Conservation (phyloP, 192 early-diverging fungal genomes). For the Obelidium mucronatum region DNA sequence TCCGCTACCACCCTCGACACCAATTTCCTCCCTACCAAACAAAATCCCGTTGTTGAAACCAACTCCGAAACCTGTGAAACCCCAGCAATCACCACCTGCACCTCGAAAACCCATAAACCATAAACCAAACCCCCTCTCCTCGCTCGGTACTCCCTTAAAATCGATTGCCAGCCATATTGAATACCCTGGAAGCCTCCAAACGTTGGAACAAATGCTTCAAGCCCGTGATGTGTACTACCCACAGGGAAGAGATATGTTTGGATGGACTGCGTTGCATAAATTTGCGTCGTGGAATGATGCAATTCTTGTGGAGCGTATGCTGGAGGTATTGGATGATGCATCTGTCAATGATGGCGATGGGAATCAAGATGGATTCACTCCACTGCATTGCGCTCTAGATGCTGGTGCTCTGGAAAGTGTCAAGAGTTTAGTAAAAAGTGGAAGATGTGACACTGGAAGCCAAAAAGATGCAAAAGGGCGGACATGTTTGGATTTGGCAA, state of each 20-base stretch:
- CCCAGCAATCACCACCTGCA: not conserved
- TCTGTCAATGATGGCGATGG: not conserved
- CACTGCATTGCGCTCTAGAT: slow-evolving; percentile 18
- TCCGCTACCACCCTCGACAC: not conserved
- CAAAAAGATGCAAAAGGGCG: not conserved
- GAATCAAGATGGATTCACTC: slow-evolving; percentile 10
- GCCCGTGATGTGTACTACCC: not conserved
- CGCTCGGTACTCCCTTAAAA: not conserved
- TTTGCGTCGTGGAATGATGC: slow-evolving; percentile 18
- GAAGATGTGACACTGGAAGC: not conserved
- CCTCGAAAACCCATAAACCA: not conserved
- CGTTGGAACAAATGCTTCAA: not conserved
- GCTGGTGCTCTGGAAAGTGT: not conserved
- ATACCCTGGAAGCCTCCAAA: not conserved
- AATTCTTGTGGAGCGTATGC: not conserved
- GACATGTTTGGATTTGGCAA: not conserved
- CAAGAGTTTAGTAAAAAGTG: not conserved
- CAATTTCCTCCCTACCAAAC: not conserved
- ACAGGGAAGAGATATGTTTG: slow-evolving; percentile 20
- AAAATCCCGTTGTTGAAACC: not conserved
- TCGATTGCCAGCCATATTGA: slow-evolving; percentile 9
- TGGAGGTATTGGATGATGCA: not conserved
- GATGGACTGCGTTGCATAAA: slow-evolving; percentile 23
- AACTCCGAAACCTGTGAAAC: not conserved
- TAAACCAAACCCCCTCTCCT: not conserved